phyloP scores from a whole-genome alignment of 805 yeast species.

The Kodamaea kaohsiungensis region DNA sequence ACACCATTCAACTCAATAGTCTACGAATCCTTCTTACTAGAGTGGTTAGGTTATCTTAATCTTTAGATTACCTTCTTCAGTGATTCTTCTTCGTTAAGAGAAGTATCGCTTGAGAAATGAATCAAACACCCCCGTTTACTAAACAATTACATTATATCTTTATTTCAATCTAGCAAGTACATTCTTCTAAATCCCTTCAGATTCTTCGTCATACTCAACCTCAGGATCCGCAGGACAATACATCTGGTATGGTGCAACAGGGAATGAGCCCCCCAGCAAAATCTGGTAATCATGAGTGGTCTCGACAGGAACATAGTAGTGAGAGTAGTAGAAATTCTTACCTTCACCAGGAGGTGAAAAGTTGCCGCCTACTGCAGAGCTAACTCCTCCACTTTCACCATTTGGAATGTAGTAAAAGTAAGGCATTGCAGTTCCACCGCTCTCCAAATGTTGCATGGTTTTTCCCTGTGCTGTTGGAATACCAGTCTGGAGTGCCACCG shows the following conservation, averaged over 20 bases:
- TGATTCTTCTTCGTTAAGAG: too few species aligned
- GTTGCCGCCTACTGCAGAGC: background rate
- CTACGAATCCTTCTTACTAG: too few species aligned
- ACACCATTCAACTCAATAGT: too few species aligned
- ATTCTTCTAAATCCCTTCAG: background rate
- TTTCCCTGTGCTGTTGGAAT: background rate
- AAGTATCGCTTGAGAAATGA: too few species aligned
- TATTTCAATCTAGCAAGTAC: background rate
- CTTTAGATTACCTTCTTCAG: too few species aligned
- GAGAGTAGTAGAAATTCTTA: constrained; percentile 21
- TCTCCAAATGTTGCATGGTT: background rate
- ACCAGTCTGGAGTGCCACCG: background rate
- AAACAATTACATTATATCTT: too few species aligned
- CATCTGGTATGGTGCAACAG: constrained; percentile 16
- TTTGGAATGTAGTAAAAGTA: constrained; percentile 20
- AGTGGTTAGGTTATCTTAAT: too few species aligned
- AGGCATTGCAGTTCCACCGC: constrained; percentile 10
- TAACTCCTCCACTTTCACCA: background rate
- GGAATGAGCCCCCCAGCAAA: constrained; percentile 13
- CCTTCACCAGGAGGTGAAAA: constrained; percentile 1
- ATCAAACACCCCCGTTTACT: too few species aligned
- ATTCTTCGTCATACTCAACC: background rate
- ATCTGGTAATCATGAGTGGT: constrained; percentile 13
- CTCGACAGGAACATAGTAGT: constrained; percentile 27
- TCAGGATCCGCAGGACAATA: constrained; percentile 7